Evolutionary conservation across 352 stramenopile genomes (phyloP).

Genomic region (Pythium oligandrum): DNA sequence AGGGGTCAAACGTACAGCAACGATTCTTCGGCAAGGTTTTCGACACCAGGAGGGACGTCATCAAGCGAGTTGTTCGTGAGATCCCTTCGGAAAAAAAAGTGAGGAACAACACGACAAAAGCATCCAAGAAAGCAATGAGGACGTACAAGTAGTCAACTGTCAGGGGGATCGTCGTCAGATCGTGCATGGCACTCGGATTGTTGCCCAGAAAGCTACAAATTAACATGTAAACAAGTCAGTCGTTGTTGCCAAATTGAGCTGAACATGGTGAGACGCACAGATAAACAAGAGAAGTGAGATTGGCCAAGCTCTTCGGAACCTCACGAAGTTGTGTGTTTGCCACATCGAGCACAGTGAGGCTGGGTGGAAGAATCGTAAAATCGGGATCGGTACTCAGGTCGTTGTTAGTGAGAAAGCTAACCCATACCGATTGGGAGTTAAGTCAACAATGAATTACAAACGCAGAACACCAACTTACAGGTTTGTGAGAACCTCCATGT

Average conservation of each 20-base stretch:
- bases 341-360: neutral
- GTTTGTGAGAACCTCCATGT: neutral
- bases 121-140: neutral
- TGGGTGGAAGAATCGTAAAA: constrained; percentile 4
- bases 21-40: neutral
- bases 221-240: neutral
- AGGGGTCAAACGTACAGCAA: no score
- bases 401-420: neutral
- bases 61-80: neutral
- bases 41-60: neutral
- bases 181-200: neutral
- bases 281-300: neutral
- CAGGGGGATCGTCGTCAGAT: neutral
- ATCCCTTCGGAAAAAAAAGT: neutral
- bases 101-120: neutral
- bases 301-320: constrained; percentile 1
- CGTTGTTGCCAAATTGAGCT: neutral
- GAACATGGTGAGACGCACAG: neutral
- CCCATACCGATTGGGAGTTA: neutral
- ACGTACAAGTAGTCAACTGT: neutral
- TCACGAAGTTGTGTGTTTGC: constrained; percentile 1
- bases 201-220: neutral
- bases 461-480: neutral
- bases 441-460: neutral
- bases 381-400: constrained; percentile 5